A percentile compares a stretch with the other conserved stretches of the same genome.
Conservation (phyloP, 306 rosid genomes). For the Macrotyloma uniflorum region DNA sequence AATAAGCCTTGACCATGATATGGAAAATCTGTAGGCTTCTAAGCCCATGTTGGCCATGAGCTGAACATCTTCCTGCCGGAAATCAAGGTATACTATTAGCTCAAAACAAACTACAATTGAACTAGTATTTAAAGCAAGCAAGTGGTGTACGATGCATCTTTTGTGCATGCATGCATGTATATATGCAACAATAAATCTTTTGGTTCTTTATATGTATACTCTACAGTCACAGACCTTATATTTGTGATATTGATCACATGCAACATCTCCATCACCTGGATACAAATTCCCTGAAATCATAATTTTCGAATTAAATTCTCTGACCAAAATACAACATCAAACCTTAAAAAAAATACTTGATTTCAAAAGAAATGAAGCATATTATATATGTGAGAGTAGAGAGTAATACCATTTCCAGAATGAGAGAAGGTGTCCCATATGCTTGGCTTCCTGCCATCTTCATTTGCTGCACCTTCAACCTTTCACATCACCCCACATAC, state of each 20-base stretch:
- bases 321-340: background rate
- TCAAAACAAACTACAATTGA: background rate
- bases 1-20: conserved; percentile 52
- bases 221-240: conserved; percentile 35
- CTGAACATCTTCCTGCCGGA: conserved; percentile 45
- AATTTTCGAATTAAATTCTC: background rate
- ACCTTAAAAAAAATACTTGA: background rate
- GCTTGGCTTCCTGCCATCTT: conserved; percentile 48
- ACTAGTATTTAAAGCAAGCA: background rate
- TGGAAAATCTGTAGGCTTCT: conserved; percentile 48
- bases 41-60: conserved; percentile 43
- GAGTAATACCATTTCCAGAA: conserved; percentile 30
- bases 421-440: conserved; percentile 47
- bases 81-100: background rate
- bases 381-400: background rate
- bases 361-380: background rate
- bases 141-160: background rate
- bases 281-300: conserved; percentile 7
- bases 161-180: background rate
- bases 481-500: background rate
- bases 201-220: background rate
- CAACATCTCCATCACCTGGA: conserved; percentile 27
- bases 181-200: too few relatives aligned
- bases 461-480: conserved; percentile 46
- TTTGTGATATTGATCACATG: conserved; percentile 45